A percentile compares a stretch with the other conserved stretches of the same genome.
Evolutionary conservation across 2,329 filamentous ascomycete genomes (phyloP).

Genomic region (Ophiostoma triangulosporum): DNA sequence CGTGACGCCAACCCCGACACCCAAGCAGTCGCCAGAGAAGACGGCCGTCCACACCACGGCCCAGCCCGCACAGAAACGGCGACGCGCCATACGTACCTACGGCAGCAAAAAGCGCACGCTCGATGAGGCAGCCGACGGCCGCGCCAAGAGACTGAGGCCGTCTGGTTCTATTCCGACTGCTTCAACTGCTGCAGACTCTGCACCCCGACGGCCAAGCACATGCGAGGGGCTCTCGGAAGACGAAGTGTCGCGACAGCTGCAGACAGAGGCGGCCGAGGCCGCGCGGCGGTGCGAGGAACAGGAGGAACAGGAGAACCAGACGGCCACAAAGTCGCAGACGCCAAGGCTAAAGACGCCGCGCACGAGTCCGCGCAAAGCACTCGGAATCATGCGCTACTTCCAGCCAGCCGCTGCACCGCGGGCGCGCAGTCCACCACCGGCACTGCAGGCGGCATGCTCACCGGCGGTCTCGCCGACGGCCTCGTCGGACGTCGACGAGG

Average conservation of each 20-base stretch:
- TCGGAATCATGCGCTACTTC: conserved; percentile 14
- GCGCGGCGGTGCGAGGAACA: not conserved
- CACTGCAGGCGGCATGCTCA: not conserved
- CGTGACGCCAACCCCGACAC: conserved; percentile 1
- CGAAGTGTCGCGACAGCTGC: conserved; percentile 6
- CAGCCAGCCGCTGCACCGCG: conserved; percentile 8
- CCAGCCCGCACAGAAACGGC: not conserved
- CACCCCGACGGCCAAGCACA: not conserved
- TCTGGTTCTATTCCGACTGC: not conserved
- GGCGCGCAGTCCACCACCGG: not conserved
- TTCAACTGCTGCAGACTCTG: not conserved
- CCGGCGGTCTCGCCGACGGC: conserved; percentile 1
- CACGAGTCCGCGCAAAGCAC: conserved; percentile 2
- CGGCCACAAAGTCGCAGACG: not conserved
- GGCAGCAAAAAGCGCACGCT: conserved; percentile 13
- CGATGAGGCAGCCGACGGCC: not conserved
- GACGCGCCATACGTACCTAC: conserved; percentile 12
- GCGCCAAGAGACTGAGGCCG: not conserved
- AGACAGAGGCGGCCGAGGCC: conserved; percentile 3
- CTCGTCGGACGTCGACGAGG: not conserved
- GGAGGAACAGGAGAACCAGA: not conserved
- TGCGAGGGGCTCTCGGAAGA: not conserved
- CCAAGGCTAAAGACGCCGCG: not conserved
- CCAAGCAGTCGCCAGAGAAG: not conserved
- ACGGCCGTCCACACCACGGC: not conserved